phyloP scores from a whole-genome alignment of 805 yeast genomes.

The Spathaspora gorwiae region DNA sequence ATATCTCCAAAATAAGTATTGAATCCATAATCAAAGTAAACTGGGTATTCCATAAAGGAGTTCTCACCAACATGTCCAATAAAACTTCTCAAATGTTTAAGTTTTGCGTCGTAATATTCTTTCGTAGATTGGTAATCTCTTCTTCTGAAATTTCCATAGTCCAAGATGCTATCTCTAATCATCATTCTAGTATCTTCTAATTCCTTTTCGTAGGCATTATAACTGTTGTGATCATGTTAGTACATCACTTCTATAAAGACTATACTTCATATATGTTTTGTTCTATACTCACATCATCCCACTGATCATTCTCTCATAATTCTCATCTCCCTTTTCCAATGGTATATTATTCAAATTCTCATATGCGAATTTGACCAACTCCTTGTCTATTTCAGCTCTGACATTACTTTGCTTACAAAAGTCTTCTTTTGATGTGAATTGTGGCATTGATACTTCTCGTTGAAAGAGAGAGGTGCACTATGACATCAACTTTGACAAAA shows the following conservation, averaged over 20 bases:
- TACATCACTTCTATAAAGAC: neutral
- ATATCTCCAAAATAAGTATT: constrained; percentile 11
- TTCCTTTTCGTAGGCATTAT: constrained; percentile 5
- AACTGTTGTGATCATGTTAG: neutral
- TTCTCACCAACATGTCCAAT: constrained; percentile 11
- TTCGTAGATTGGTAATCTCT: constrained; percentile 6
- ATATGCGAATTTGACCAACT: constrained; percentile 10
- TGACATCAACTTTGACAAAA: too few relatives aligned
- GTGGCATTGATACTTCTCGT: constrained; percentile 1
- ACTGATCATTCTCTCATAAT: constrained; percentile 14
- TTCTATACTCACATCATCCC: constrained; percentile 11
- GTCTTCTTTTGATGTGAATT: constrained; percentile 8
- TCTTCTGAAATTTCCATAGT: constrained; percentile 8
- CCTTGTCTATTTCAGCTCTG: constrained; percentile 6
- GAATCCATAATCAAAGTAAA: constrained; percentile 11
- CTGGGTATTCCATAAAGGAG: constrained; percentile 10
- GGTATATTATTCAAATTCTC: constrained; percentile 9
- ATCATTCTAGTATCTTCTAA: constrained; percentile 7
- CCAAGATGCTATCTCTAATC: constrained; percentile 7
- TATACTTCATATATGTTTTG: neutral
- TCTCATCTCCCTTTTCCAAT: constrained; percentile 9
- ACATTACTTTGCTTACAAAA: constrained; percentile 9
- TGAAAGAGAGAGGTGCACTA: too few relatives aligned
- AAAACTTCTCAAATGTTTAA: constrained; percentile 5
- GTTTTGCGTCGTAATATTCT: constrained; percentile 7